Base-by-base conservation (phyloP, 345 rosid species). In the Acer campestre region DNA sequence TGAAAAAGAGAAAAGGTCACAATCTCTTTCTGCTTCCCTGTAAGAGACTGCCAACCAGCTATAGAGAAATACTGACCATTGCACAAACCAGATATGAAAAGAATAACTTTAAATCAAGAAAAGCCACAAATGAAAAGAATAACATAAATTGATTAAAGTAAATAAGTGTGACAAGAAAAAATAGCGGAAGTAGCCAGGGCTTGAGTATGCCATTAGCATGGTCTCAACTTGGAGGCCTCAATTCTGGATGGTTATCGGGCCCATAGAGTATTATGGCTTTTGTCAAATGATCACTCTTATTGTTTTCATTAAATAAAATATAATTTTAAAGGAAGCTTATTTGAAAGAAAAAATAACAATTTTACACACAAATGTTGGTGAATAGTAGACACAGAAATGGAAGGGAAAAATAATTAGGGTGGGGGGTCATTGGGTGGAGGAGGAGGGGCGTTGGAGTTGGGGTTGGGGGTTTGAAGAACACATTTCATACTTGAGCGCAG, bases 21-120 rank as follows among this genome's bases (percentile, higher is more conserved):
- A 72, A 89, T 81, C 63, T 92, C 86, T 84, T 83, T 89, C 91
- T 92, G 94, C 85, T 89, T 92, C 63, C 71, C 86, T 67, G 91
- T 81, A 42, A 94, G 85, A 62, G 89, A 86, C 73, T 72, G 76
- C 92, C 92, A 89, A 61, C 82, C 87, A 75, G 86, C 85, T 80
- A 56, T 77, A 40, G 83, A 73, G 81, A 90, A 89, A 78, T 88
- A 87, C 98, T 94, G 82, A 70, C 64, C 64, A 89, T 87, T 70
- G 74, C 77, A 79, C 69, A 78, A 80, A 70, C 62, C 48, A 83
- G 75, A 62, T 14, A 31, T 31, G 35, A 42, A 66, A 69, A 61
- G 73, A 29, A 10, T 58, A 38, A 31, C 70, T 12, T 3, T 63
- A 18, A 22, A 53, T 20, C 51, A 73, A 29, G 53, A 25, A 27